These are phyloP conservation scores for Saxophila tyrrhenica DNA, from an alignment of 495 filamentous ascomycete genomes.

Conservation along the genomic window DNA sequence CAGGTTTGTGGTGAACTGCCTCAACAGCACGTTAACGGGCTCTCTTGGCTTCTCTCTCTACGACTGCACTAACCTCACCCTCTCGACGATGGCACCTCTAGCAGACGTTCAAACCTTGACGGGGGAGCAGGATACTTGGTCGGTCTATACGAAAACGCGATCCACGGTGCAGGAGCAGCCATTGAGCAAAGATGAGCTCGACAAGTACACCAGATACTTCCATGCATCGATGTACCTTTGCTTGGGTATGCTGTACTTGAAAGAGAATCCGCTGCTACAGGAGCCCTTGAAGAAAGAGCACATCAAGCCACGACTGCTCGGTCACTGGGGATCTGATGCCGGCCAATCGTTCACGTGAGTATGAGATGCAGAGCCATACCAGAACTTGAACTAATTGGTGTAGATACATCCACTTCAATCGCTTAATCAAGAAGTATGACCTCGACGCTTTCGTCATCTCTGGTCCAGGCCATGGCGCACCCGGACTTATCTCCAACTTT, in stretches of 20 bases:
- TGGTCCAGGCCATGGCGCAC: conserved; percentile 62
- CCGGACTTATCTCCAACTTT: conserved; percentile 56
- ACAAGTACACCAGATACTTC: conserved; percentile 57
- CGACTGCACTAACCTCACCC: no score
- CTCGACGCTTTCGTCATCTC: conserved; percentile 58
- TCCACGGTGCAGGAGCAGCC: conserved; percentile 49
- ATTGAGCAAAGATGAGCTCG: conserved; percentile 49
- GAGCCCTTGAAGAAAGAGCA: conserved; percentile 52
- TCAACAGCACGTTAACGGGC: no score
- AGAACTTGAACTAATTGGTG: background rate
- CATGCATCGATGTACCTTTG: conserved; percentile 59
- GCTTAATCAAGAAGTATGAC: conserved; percentile 63
- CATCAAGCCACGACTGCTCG: conserved; percentile 57
- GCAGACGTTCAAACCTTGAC: background rate
- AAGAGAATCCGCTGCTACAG: conserved; percentile 52
- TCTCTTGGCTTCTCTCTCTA: no score
- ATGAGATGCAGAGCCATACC: background rate
- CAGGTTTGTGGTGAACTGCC: no score
- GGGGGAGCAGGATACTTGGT: conserved; percentile 14
- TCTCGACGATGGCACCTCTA: background rate
- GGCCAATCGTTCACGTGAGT: conserved; percentile 54
- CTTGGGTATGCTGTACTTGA: conserved; percentile 64
- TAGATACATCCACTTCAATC: conserved; percentile 64
- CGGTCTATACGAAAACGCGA: conserved; percentile 36
- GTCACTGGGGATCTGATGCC: conserved; percentile 64